Evolutionary conservation across 257 asterid species (phyloP).

Genomic region (Anisodus acutangulus): DNA sequence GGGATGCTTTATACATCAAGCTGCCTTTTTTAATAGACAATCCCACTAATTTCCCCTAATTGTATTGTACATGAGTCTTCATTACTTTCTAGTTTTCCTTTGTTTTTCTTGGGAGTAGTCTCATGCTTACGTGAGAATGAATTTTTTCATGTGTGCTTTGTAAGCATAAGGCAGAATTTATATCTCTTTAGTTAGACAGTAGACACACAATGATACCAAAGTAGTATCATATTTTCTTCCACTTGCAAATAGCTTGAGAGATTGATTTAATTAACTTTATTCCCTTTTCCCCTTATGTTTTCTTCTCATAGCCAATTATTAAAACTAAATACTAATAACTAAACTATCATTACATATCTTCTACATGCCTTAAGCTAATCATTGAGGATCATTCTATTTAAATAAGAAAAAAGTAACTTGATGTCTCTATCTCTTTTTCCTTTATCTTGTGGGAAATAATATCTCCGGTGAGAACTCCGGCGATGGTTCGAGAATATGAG

Average conservation of each 20-base stretch:
- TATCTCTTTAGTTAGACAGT: constrained; percentile 29
- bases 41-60: too few species aligned
- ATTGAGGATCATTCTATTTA: not conserved
- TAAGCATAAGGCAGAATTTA: constrained; percentile 41
- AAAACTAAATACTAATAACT: not conserved
- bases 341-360: constrained; percentile 10
- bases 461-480: too few species aligned
- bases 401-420: not conserved
- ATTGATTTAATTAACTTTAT: constrained; percentile 36
- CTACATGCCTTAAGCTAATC: not conserved
- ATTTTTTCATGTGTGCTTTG: constrained; percentile 56
- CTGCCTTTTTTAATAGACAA: too few species aligned
- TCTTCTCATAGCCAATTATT: constrained; percentile 9
- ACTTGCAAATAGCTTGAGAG: constrained; percentile 50
- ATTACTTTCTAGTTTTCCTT: too few species aligned
- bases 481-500: too few species aligned
- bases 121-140: constrained; percentile 51
- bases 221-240: constrained; percentile 48
- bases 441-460: not conserved
- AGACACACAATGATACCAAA: constrained; percentile 51
- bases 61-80: too few species aligned
- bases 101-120: not conserved
- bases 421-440: not conserved
- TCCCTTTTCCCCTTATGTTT: not conserved
- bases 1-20: too few species aligned